Evolutionary conservation across 2,329 filamentous ascomycete species (phyloP).

Genomic region (Ophiostoma sp.): DNA sequence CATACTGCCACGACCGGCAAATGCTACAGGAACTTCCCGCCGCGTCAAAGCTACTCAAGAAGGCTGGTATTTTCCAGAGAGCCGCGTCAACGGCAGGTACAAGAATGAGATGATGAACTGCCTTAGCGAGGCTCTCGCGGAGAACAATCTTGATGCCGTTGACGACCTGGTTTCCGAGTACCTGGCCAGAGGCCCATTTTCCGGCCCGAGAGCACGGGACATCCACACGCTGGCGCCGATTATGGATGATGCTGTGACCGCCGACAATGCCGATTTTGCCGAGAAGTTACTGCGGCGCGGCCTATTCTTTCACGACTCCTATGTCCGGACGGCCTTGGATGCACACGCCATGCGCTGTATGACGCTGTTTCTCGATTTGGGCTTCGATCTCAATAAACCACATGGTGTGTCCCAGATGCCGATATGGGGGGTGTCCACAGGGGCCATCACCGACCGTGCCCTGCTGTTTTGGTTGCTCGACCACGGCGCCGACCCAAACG

Average conservation of each 20-base stretch:
- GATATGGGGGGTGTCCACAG: not conserved
- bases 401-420: not conserved
- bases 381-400: conserved; percentile 5
- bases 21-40: not conserved
- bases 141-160: not conserved
- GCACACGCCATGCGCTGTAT: not conserved
- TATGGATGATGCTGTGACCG: not conserved
- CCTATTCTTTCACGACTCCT: not conserved
- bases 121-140: not conserved
- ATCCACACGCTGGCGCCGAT: conserved; percentile 1
- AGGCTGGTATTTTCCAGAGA: not conserved
- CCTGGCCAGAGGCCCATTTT: not conserved
- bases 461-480: conserved; percentile 1
- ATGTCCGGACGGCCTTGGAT: not conserved
- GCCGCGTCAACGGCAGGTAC: not conserved
- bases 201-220: not conserved
- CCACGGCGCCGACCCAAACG: conserved; percentile 10
- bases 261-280: conserved; percentile 12
- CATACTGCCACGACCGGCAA: not conserved
- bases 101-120: not conserved
- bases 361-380: not conserved
- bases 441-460: not conserved
- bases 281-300: conserved; percentile 1
- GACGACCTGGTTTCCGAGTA: not conserved
- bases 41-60: not conserved